These are phyloP conservation scores for Colletotrichum sp. DNA, from an alignment of 2,329 filamentous ascomycete genomes.

Conservation along the genomic window DNA sequence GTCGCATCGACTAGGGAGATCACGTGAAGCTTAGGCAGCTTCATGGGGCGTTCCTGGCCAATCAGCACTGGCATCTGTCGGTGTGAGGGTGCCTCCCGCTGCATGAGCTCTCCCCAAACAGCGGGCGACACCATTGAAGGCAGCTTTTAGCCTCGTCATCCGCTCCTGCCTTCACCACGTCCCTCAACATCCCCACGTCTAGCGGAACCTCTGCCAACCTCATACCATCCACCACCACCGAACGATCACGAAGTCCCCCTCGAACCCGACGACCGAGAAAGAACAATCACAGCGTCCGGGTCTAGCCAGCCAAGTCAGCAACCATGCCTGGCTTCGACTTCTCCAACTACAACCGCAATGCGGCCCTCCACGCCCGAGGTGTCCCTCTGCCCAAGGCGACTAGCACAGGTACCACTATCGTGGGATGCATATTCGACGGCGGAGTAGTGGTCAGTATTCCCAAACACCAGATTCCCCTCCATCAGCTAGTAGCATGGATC, in stretches of 20 bases:
- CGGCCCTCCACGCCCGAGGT: constrained; percentile 90
- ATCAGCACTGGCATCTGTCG: neutral
- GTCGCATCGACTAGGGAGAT: neutral
- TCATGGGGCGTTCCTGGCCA: neutral
- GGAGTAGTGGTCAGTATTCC: constrained; percentile 79
- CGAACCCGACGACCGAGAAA: neutral
- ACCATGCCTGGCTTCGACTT: constrained; percentile 98
- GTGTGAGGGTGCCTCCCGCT: constrained; percentile 14
- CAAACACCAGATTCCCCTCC: constrained; percentile 25
- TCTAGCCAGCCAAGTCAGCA: constrained; percentile 21
- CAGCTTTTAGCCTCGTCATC: constrained; percentile 63
- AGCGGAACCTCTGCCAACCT: constrained; percentile 1
- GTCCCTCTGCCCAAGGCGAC: constrained; percentile 96
- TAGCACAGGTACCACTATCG: constrained; percentile 98
- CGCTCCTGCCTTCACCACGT: constrained; percentile 35
- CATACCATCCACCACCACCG: neutral
- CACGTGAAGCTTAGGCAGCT: constrained; percentile 18
- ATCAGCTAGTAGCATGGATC: neutral
- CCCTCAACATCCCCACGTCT: constrained; percentile 28
- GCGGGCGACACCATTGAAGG: constrained; percentile 36
- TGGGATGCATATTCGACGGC: constrained; percentile 94
- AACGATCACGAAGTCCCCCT: neutral
- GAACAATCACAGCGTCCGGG: neutral
- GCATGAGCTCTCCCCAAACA: constrained; percentile 20
- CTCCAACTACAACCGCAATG: constrained; percentile 99